A percentile compares a stretch with the other conserved stretches of the same genome.
These are phyloP conservation scores for Glonium stellatum DNA, from an alignment of 495 filamentous ascomycete genomes.

Conservation along the genomic window DNA sequence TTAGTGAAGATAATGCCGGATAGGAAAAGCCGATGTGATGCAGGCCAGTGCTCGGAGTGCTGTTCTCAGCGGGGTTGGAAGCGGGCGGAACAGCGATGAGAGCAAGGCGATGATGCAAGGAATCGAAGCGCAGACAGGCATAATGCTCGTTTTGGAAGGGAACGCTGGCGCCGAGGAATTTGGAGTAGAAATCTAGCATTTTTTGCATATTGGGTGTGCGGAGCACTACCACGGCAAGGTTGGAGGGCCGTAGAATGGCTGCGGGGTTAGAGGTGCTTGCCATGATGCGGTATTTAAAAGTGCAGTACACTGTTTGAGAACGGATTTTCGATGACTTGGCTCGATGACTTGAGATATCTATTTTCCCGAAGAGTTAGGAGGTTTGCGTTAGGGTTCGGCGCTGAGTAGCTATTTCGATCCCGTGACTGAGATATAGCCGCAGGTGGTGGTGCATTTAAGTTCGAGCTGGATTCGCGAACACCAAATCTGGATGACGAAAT, in stretches of 20 bases:
- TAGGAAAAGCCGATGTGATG: conserved; percentile 41
- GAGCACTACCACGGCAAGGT: conserved; percentile 26
- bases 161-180: conserved; percentile 32
- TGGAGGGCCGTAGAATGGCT: neutral
- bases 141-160: conserved; percentile 12
- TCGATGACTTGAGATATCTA: too few species aligned
- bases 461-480: too few species aligned
- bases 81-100: conserved; percentile 30
- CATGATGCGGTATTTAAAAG: too few species aligned
- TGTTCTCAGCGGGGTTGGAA: conserved; percentile 9
- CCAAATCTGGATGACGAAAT: too few species aligned
- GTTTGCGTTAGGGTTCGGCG: too few species aligned
- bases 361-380: too few species aligned
- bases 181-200: conserved; percentile 37
- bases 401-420: too few species aligned
- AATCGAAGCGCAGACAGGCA: conserved; percentile 41
- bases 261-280: too few species aligned
- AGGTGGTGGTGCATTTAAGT: too few species aligned
- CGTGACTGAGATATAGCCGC: too few species aligned
- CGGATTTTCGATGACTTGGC: too few species aligned
- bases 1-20: conserved; percentile 30
- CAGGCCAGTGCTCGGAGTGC: conserved; percentile 33
- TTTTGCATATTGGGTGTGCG: conserved; percentile 25
- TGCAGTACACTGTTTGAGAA: too few species aligned
- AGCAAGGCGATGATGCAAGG: conserved; percentile 45